These are phyloP conservation scores for Stipa capillata DNA, from an alignment of 176 grass and related monocot species.

Conservation along the genomic window DNA sequence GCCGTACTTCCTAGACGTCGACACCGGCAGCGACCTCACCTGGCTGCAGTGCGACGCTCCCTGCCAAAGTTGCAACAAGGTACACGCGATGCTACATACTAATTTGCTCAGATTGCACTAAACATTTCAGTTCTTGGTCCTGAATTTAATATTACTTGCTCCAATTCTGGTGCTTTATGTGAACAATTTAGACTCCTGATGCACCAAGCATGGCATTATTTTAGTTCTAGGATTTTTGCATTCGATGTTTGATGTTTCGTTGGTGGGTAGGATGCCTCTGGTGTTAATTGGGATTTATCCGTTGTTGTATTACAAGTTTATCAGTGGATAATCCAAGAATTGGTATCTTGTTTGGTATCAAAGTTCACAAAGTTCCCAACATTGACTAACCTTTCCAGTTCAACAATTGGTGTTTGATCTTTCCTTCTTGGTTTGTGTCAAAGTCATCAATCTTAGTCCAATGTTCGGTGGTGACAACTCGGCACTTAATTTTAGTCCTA, in stretches of 20 bases:
- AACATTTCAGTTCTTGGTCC: background rate
- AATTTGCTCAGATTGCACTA: background rate
- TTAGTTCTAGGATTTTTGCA: background rate
- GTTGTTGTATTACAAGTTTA: background rate
- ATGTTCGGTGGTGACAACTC: background rate
- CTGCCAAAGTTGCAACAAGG: slow-evolving; percentile 82
- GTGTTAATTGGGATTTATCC: background rate
- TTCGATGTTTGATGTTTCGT: background rate
- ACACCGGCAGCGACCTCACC: slow-evolving; percentile 91
- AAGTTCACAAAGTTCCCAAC: background rate
- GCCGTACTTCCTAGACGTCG: slow-evolving; percentile 79
- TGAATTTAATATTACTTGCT: background rate
- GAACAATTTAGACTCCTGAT: background rate
- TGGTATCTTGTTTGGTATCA: background rate
- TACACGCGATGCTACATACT: background rate
- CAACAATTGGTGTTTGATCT: background rate
- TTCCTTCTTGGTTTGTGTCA: background rate
- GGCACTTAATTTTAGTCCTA: background rate
- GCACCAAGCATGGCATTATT: background rate
- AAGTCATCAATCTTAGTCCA: background rate
- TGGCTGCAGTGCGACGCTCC: slow-evolving; percentile 94
- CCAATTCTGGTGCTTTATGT: background rate
- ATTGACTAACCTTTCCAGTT: background rate
- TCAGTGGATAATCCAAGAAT: background rate
- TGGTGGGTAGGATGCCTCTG: background rate